These are phyloP conservation scores for Coemansia sp. DNA, from an alignment of 192 early-diverging fungal genomes.

Conservation along the genomic window DNA sequence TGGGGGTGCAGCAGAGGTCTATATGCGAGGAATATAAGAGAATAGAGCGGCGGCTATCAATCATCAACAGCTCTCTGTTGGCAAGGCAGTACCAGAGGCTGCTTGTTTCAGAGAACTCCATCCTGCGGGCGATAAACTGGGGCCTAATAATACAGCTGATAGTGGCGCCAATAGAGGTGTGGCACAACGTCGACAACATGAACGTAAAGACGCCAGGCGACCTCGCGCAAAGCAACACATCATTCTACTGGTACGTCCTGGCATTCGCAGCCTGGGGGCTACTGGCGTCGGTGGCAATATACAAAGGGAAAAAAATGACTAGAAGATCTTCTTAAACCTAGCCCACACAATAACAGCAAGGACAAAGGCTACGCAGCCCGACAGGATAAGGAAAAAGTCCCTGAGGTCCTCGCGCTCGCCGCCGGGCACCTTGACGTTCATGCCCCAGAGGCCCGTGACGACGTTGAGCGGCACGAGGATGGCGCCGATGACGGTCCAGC, in stretches of 20 bases:
- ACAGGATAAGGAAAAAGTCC: conserved; percentile 36
- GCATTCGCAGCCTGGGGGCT: not conserved
- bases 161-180: conserved; percentile 2
- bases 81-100: not conserved
- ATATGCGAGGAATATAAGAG: not conserved
- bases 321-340: conserved; percentile 40
- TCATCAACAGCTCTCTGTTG: not conserved
- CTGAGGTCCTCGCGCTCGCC: conserved; percentile 23
- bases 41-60: not conserved
- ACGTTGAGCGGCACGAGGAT: conserved; percentile 90
- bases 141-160: not conserved
- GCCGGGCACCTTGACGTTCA: conserved; percentile 54
- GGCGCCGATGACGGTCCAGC: conserved; percentile 81
- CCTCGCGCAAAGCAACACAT: not conserved
- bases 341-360: conserved; percentile 39
- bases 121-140: not conserved
- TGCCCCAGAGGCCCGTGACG: conserved; percentile 73
- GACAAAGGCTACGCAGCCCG: conserved; percentile 31
- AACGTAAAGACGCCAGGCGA: not conserved
- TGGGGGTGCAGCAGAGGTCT: not conserved
- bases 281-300: not conserved
- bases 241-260: not conserved
- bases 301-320: not conserved
- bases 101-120: not conserved
- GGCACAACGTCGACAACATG: conserved; percentile 4